These are phyloP conservation scores for Papilionanthe hybrid DNA, from an alignment of 116 monocot species.

Conservation along the genomic window DNA sequence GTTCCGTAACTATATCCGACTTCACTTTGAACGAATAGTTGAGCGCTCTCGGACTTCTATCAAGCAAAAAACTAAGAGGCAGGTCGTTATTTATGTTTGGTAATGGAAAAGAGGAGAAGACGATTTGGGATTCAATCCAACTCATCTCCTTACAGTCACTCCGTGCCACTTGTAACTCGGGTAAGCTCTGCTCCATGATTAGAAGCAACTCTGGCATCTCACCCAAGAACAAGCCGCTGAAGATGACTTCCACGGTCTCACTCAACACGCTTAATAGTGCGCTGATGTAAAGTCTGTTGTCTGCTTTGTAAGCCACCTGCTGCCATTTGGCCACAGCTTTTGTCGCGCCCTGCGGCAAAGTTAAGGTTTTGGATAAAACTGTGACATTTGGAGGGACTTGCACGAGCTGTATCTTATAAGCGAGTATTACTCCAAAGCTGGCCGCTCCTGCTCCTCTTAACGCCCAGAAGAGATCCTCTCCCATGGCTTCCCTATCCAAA, in stretches of 20 bases:
- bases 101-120: background rate
- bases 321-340: constrained; percentile 16
- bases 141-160: constrained; percentile 35
- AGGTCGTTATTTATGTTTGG: background rate
- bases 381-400: constrained; percentile 10
- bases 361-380: background rate
- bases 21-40: constrained; percentile 25
- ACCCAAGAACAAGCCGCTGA: constrained; percentile 23
- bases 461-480: constrained; percentile 37
- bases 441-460: constrained; percentile 23
- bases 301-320: constrained; percentile 12
- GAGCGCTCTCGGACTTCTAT: background rate
- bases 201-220: constrained; percentile 14
- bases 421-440: constrained; percentile 18
- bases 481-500: constrained; percentile 20
- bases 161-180: constrained; percentile 14
- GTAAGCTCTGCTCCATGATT: constrained; percentile 10
- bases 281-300: constrained; percentile 17
- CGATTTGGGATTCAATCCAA: constrained; percentile 18
- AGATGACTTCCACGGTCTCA: constrained; percentile 3
- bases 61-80: constrained; percentile 9
- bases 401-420: constrained; percentile 20
- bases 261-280: background rate
- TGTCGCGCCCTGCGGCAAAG: background rate
- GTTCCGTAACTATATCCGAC: constrained; percentile 38